A percentile compares a stretch with the other conserved stretches of the same genome.
These are phyloP conservation scores for Cyclotella baltica DNA, from an alignment of 108 stramenopile genomes.

Conservation along the genomic window DNA sequence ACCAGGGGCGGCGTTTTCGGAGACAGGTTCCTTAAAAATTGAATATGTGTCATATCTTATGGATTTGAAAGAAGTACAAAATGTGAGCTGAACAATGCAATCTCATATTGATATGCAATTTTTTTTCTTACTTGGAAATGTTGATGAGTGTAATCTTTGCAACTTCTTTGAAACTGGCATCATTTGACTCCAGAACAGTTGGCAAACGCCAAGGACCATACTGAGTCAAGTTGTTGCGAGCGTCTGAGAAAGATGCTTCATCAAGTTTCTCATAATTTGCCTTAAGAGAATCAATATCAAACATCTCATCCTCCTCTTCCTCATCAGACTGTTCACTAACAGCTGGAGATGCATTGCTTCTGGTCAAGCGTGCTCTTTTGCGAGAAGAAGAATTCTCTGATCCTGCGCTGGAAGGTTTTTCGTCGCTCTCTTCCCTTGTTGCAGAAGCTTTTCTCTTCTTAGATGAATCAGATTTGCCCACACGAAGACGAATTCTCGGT, in stretches of 20 bases:
- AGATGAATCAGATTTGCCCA: constrained; percentile 18
- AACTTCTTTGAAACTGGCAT: constrained; percentile 59
- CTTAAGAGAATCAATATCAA: constrained; percentile 56
- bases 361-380: constrained; percentile 38
- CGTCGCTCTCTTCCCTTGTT: constrained; percentile 20
- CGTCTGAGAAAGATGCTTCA: constrained; percentile 60
- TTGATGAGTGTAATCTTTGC: constrained; percentile 63
- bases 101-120: no score
- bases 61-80: background rate
- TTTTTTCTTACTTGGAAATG: constrained; percentile 52
- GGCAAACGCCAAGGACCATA: constrained; percentile 77
- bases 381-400: constrained; percentile 11
- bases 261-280: constrained; percentile 48
- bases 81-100: background rate
- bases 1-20: constrained; percentile 75
- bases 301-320: constrained; percentile 38
- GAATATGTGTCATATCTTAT: constrained; percentile 64
- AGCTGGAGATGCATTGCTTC: constrained; percentile 10
- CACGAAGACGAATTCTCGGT: constrained; percentile 65
- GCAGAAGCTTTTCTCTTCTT: constrained; percentile 32
- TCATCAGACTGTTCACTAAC: constrained; percentile 23
- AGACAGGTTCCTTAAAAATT: constrained; percentile 77
- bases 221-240: constrained; percentile 56
- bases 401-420: constrained; percentile 20
- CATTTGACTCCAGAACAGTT: constrained; percentile 39